phyloP scores from a whole-genome alignment of 352 stramenopile genomes.

The Phytophthora fragariae region DNA sequence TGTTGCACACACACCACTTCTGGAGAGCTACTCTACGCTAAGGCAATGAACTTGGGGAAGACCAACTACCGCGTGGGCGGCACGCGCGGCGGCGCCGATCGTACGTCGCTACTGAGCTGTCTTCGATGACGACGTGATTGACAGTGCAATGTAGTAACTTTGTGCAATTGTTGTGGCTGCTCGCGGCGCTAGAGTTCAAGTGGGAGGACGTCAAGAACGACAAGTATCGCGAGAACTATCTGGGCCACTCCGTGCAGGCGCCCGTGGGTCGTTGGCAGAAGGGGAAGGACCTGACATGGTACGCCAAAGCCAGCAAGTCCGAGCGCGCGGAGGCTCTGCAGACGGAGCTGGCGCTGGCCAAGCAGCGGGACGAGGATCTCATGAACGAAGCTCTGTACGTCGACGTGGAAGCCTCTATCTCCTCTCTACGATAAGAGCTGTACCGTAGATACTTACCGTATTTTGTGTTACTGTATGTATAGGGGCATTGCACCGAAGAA shows the following conservation, averaged over 20 bases:
- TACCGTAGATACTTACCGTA: neutral
- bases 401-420: neutral
- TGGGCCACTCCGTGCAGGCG: constrained; percentile 89
- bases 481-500: constrained; percentile 75
- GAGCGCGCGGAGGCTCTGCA: constrained; percentile 61
- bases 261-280: constrained; percentile 91
- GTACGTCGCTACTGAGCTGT: constrained; percentile 48
- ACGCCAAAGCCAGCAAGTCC: constrained; percentile 77
- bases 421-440: neutral
- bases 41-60: constrained; percentile 82
- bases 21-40: neutral
- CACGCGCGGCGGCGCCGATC: constrained; percentile 87
- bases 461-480: neutral
- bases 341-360: constrained; percentile 73
- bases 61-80: constrained; percentile 89
- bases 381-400: constrained; percentile 91
- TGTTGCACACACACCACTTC: neutral
- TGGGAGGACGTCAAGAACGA: constrained; percentile 95
- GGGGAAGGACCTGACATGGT: constrained; percentile 92
- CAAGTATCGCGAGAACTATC: constrained; percentile 93
- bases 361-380: constrained; percentile 88
- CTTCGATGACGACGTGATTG: neutral
- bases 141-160: neutral
- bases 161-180: constrained; percentile 6
- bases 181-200: constrained; percentile 79